A percentile compares a stretch with the other conserved stretches of the same genome.
Evolutionary conservation across 2,329 filamentous ascomycete species (phyloP).

Genomic region (Fusarium verticillioides): DNA sequence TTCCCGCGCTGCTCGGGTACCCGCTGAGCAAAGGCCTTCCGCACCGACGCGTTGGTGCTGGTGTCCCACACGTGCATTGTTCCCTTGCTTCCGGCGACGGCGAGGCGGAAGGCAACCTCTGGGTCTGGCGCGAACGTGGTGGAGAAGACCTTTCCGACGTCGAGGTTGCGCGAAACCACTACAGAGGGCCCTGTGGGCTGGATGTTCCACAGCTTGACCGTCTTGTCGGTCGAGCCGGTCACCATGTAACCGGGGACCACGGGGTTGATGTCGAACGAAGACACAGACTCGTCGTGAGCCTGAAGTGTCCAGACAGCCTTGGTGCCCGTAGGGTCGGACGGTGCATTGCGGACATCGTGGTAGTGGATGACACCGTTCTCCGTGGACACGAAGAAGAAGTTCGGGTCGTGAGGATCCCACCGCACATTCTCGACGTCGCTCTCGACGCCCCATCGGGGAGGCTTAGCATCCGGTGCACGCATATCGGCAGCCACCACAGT

Average conservation of each 20-base stretch:
- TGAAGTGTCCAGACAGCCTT: slow-evolving; percentile 95
- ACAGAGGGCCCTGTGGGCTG: slow-evolving; percentile 82
- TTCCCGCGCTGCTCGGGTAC: slow-evolving; percentile 66
- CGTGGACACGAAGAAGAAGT: slow-evolving; percentile 95
- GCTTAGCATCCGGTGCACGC: slow-evolving; percentile 86
- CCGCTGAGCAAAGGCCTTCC: slow-evolving; percentile 82
- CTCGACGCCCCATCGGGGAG: slow-evolving; percentile 90
- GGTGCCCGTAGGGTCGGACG: slow-evolving; percentile 75
- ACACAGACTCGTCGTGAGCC: slow-evolving; percentile 92
- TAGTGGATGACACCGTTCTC: slow-evolving; percentile 93
- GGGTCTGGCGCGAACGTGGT: slow-evolving; percentile 89
- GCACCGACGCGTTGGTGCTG: slow-evolving; percentile 87
- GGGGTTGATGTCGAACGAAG: slow-evolving; percentile 91
- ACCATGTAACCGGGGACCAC: slow-evolving; percentile 91
- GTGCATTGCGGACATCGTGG: slow-evolving; percentile 84
- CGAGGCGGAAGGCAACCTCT: slow-evolving; percentile 90
- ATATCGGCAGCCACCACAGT: slow-evolving; percentile 96
- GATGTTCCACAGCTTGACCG: slow-evolving; percentile 97
- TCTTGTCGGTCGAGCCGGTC: slow-evolving; percentile 93
- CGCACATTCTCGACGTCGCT: slow-evolving; percentile 92
- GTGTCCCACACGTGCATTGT: slow-evolving; percentile 96
- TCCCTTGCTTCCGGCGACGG: slow-evolving; percentile 94
- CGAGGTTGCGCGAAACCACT: slow-evolving; percentile 90
- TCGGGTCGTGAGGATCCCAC: slow-evolving; percentile 93
- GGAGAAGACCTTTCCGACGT: slow-evolving; percentile 94